Conservation (phyloP, 1,284 basidiomycete species). For the Lentinus polychrous region DNA sequence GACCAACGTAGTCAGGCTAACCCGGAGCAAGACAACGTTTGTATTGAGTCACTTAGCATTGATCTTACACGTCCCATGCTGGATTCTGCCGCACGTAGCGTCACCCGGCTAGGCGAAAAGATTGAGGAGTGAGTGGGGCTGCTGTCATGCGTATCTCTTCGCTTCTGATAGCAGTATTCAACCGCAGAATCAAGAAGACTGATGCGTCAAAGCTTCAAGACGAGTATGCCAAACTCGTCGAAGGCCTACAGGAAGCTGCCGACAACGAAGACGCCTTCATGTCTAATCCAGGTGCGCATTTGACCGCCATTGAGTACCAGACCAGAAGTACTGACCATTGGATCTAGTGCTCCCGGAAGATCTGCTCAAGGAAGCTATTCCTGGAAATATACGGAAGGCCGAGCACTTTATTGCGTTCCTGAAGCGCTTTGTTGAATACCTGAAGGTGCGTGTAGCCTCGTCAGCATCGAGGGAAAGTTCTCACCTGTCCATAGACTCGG, state of each 20-base stretch:
- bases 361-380: constrained; percentile 90
- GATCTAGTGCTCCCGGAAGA: constrained; percentile 85
- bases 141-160: background rate
- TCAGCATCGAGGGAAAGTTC: background rate
- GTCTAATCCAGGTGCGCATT: constrained; percentile 71
- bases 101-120: constrained; percentile 82
- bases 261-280: constrained; percentile 80
- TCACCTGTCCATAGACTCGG: constrained; percentile 58
- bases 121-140: constrained; percentile 79
- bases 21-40: constrained; percentile 79
- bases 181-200: constrained; percentile 82
- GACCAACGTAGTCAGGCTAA: background rate
- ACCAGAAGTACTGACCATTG: constrained; percentile 6
- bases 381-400: constrained; percentile 97
- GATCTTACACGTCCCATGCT: constrained; percentile 99
- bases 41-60: constrained; percentile 97
- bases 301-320: constrained; percentile 1
- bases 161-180: background rate
- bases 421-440: constrained; percentile 97
- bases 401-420: constrained; percentile 99
- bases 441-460: constrained; percentile 58
- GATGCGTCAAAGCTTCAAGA: constrained; percentile 94
- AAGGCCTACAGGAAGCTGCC: constrained; percentile 81
- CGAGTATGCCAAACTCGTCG: constrained; percentile 95
- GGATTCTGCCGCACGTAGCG: constrained; percentile 89